These are phyloP conservation scores for Ganoderma boninense DNA, from an alignment of 1,284 basidiomycete genomes.

Conservation along the genomic window DNA sequence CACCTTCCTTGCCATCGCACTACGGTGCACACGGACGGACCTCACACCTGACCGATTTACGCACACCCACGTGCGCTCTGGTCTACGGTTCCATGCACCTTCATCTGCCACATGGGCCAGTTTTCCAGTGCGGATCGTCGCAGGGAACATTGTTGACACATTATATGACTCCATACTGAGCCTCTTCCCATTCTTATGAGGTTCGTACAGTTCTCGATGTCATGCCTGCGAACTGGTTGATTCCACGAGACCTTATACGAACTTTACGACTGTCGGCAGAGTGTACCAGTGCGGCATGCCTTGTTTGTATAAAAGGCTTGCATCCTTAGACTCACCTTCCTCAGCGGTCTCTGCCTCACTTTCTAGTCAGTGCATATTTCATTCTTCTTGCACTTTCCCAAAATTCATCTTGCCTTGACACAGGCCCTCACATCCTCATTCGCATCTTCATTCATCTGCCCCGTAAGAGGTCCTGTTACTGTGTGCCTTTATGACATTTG, in stretches of 20 bases:
- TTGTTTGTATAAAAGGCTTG: neutral
- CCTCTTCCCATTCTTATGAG: no score
- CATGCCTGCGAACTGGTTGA: neutral
- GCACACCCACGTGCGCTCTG: neutral
- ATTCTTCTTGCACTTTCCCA: neutral
- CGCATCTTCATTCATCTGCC: neutral
- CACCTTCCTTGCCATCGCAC: no score
- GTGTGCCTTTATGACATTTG: neutral
- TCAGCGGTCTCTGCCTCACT: neutral
- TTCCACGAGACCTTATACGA: neutral
- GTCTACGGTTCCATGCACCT: neutral
- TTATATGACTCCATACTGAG: neutral
- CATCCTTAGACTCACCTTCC: neutral
- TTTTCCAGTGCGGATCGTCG: neutral
- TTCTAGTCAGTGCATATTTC: neutral
- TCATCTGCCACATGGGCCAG: no score
- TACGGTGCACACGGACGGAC: no score
- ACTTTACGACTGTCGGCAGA: neutral
- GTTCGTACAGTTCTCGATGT: neutral
- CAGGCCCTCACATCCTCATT: neutral
- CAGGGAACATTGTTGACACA: neutral
- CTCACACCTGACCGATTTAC: no score
- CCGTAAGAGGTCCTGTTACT: neutral
- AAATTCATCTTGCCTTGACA: neutral
- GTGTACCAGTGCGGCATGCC: neutral